Evolutionary conservation across 176 grass and related monocot species (phyloP).

Genomic region (Triticum dicoccoides): DNA sequence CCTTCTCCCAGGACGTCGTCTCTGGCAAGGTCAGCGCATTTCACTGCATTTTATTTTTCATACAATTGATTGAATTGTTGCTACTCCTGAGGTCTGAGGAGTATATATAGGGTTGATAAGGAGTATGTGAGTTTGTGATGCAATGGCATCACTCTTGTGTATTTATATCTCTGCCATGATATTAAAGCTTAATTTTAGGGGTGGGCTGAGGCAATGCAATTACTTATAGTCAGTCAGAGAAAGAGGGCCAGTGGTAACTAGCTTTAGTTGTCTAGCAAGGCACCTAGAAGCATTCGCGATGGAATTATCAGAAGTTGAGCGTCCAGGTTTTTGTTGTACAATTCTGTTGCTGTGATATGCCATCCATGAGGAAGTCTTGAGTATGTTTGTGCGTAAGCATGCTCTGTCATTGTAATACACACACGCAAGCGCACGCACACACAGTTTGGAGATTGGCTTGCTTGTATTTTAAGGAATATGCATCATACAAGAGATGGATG

Average conservation of each 20-base stretch:
- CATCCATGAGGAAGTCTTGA: conserved; percentile 1
- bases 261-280: neutral
- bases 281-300: neutral
- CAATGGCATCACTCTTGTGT: neutral
- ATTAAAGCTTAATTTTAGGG: neutral
- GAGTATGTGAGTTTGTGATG: neutral
- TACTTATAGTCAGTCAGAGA: neutral
- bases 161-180: neutral
- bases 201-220: neutral
- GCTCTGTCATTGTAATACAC: neutral
- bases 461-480: neutral
- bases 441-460: neutral
- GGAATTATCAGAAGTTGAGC: neutral
- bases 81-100: neutral
- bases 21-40: conserved; percentile 57
- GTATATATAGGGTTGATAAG: neutral
- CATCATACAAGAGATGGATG: conserved; percentile 7
- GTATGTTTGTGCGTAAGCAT: neutral
- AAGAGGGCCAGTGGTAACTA: neutral
- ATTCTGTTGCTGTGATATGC: neutral
- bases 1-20: conserved; percentile 79
- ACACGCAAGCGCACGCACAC: neutral
- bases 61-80: neutral
- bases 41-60: neutral
- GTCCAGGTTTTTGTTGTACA: neutral